Base-by-base conservation (phyloP, 2,329 filamentous ascomycete species). In the Colletotrichum caudatum region DNA sequence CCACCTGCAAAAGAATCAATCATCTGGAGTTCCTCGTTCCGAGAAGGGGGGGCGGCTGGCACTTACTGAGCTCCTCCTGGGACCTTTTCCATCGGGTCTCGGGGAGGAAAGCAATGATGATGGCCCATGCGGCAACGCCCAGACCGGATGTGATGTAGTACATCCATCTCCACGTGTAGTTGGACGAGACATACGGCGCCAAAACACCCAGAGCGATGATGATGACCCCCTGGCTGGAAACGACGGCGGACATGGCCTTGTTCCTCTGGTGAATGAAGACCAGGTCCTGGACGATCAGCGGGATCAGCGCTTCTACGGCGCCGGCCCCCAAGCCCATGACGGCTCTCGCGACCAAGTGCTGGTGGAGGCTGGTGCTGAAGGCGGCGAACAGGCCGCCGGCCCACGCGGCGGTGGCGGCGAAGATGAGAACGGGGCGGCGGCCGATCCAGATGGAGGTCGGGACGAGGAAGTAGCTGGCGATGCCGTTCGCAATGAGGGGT, bases 221-320 rank as follows among this genome's bases (percentile, higher is more conserved):
- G 37, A 80, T 71, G 16, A 81, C 20, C 1, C 78, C 80, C 74
- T 76, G 75, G 20, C 76, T 78, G 5, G 77, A 74, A 23, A 80
- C 69, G 14, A 81, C 74, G 7, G 76, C 74, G 8, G 80, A 78
- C 65, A 81, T 76, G 7, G 77, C 80, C 63, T 74, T 75, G 71
- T 79, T 80, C 5, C 81, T 77, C 75, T 82, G 77, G 64, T 82
- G 80, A 20, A 81, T 77, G 35, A 82, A 82, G 26, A 81, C 78
- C 53, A 82, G 76, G 46, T 82, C 81, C 74, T 82, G 80, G 0
- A 81, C 77, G 50, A 82, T 79, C 11, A 82, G 76, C 2, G 81
- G 81, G 5, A 82, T 77, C 20, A 82, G 68, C 0, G 80, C 79
- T 64, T 81, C 79, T 12, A 80, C 78, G 0, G 80, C 77, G 3